phyloP scores from a whole-genome alignment of 2,329 filamentous ascomycete species.

The Alternaria infectoria region DNA sequence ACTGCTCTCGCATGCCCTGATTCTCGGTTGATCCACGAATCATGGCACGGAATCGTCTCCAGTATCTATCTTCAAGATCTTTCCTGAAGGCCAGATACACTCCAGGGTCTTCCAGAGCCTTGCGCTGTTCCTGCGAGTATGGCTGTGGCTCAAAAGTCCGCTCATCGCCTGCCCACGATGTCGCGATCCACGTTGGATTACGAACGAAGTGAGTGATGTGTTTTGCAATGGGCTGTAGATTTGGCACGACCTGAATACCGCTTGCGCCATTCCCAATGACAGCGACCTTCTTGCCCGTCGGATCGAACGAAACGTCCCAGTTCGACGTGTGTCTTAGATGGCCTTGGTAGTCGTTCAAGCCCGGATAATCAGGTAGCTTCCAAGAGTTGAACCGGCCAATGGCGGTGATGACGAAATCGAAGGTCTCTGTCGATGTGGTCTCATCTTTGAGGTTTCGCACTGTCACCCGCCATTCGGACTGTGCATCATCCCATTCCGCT shows the following conservation, averaged over 20 bases:
- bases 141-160: constrained; percentile 52
- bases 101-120: constrained; percentile 65
- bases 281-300: constrained; percentile 63
- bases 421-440: constrained; percentile 26
- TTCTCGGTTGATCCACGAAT: constrained; percentile 48
- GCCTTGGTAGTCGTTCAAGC: constrained; percentile 37
- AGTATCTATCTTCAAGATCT: constrained; percentile 63
- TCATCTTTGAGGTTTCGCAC: constrained; percentile 58
- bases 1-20: constrained; percentile 36
- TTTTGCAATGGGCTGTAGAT: constrained; percentile 61
- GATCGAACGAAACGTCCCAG: constrained; percentile 53
- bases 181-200: constrained; percentile 64
- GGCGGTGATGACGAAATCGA: constrained; percentile 49
- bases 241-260: constrained; percentile 68
- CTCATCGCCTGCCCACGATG: constrained; percentile 58
- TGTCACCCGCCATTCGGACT: constrained; percentile 65
- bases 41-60: constrained; percentile 55
- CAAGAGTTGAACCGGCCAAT: constrained; percentile 42
- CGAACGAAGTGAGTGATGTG: constrained; percentile 61
- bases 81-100: constrained; percentile 61
- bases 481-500: constrained; percentile 48
- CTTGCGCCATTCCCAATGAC: constrained; percentile 70
- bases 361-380: constrained; percentile 40
- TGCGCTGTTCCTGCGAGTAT: constrained; percentile 58
- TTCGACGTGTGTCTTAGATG: constrained; percentile 39